Evolutionary conservation across 1,139 yeast species (phyloP).

Genomic region (Kodamaea fungicola): DNA sequence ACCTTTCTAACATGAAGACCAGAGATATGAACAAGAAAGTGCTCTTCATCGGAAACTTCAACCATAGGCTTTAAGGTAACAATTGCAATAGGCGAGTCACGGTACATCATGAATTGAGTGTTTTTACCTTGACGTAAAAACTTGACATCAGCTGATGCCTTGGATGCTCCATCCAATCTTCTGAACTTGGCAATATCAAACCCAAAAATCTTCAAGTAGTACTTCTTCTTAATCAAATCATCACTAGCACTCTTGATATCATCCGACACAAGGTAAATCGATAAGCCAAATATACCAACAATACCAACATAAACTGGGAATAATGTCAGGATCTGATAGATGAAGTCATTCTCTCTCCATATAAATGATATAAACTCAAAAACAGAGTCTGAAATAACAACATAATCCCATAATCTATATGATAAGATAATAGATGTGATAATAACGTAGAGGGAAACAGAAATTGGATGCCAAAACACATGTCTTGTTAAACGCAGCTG

Average conservation of each 20-base stretch:
- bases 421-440: constrained; percentile 18
- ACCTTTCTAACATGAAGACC: constrained; percentile 66
- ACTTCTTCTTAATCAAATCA: constrained; percentile 29
- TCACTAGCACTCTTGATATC: constrained; percentile 46
- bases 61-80: constrained; percentile 40
- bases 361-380: constrained; percentile 31
- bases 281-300: constrained; percentile 24
- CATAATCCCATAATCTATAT: constrained; percentile 33
- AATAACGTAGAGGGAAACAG: constrained; percentile 26
- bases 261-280: constrained; percentile 39
- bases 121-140: constrained; percentile 37
- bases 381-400: constrained; percentile 31
- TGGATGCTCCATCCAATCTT: constrained; percentile 6
- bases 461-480: constrained; percentile 48
- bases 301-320: constrained; percentile 27
- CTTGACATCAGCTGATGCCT: constrained; percentile 18
- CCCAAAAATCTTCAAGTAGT: constrained; percentile 48
- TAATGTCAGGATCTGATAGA: constrained; percentile 21
- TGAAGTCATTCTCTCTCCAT: constrained; percentile 23
- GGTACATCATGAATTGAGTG: constrained; percentile 54
- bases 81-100: constrained; percentile 67
- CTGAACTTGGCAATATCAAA: constrained; percentile 47
- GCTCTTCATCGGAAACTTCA: constrained; percentile 32
- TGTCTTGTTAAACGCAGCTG: constrained; percentile 49
- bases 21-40: constrained; percentile 47